Base-by-base conservation (phyloP, 2,329 filamentous ascomycete genomes). In the Trichoderma lentiforme region DNA sequence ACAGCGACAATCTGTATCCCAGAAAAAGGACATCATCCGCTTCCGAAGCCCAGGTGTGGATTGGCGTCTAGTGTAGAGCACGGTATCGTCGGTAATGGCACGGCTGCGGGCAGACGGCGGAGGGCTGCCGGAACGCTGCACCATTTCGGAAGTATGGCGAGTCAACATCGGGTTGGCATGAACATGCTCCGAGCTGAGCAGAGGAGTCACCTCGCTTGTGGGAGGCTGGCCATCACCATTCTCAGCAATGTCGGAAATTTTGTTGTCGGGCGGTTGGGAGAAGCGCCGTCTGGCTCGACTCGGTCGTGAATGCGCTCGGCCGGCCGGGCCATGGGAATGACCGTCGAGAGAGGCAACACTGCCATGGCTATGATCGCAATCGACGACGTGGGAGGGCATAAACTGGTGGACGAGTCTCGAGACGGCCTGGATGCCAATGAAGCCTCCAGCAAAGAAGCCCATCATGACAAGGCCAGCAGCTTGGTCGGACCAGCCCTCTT, bases 361-460 rank as follows among this genome's bases (percentile, higher is more conserved):
- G 14, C 88, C 86, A 77, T 95, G 92, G 58, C 86, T 88, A 77
- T 94, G 92, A 74, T 93, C 92, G 81, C 93, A 96, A 78, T 93
- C 92, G 70, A 95, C 92, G 6, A 94, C 90, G 76, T 94, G 91
- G 21, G 92, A 93, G 7, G 93, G 93, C 78, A 95, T 90, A 75
- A 90, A 89, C 43, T 87, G 88, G 78, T 96, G 93, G 71, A 95
- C 83, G 30, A 94, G 79, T 64, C 92, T 87, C 9, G 93, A 95
- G 28, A 95, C 79, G 63, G 90, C 81, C 77, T 94, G 92, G 71
- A 95, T 95, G 43, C 92, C 92, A 47, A 94, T 79, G 74, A 94
- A 93, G 12, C 93, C 93, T 18, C 82, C 86, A 5, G 92, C 81
- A 78, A 95, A 95, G 78, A 89, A 92, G 12, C 77, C 87, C 78